These are phyloP conservation scores for Trametes meyenii DNA, from an alignment of 768 basidiomycete genomes.

Conservation along the genomic window DNA sequence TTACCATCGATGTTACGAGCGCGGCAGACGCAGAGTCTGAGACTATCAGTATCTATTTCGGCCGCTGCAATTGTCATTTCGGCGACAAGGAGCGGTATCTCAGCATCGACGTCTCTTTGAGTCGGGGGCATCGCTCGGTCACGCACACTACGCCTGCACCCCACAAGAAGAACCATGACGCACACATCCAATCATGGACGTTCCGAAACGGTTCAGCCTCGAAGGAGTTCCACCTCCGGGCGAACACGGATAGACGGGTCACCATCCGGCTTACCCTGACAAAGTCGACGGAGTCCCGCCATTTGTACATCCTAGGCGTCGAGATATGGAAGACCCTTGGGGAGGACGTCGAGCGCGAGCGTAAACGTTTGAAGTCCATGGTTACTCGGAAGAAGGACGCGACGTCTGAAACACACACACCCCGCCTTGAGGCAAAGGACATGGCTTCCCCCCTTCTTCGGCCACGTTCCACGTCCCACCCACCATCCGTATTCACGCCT, in stretches of 20 bases:
- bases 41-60: neutral
- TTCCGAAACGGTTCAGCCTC: slow-evolving; percentile 11
- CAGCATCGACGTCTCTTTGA: slow-evolving; percentile 2
- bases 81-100: slow-evolving; percentile 3
- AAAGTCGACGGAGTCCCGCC: neutral
- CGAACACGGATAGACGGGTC: neutral
- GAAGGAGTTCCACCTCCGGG: slow-evolving; percentile 4
- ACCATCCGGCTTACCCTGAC: slow-evolving; percentile 11
- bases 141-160: neutral
- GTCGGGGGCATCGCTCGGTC: neutral
- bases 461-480: neutral
- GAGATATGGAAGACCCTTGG: slow-evolving; percentile 7
- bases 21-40: neutral
- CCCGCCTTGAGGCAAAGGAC: neutral
- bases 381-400: neutral
- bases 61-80: slow-evolving; percentile 9
- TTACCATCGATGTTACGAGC: neutral
- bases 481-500: neutral
- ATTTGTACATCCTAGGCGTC: slow-evolving; percentile 5
- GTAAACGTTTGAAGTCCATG: neutral
- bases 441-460: neutral
- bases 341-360: neutral
- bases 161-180: slow-evolving; percentile 1
- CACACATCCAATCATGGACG: slow-evolving; percentile 18
- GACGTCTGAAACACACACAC: neutral